Percentiles rank a stretch among this genome's conserved stretches.
Evolutionary conservation across 2,329 filamentous ascomycete genomes (phyloP).

Genomic region (Teratosphaeria destructans): DNA sequence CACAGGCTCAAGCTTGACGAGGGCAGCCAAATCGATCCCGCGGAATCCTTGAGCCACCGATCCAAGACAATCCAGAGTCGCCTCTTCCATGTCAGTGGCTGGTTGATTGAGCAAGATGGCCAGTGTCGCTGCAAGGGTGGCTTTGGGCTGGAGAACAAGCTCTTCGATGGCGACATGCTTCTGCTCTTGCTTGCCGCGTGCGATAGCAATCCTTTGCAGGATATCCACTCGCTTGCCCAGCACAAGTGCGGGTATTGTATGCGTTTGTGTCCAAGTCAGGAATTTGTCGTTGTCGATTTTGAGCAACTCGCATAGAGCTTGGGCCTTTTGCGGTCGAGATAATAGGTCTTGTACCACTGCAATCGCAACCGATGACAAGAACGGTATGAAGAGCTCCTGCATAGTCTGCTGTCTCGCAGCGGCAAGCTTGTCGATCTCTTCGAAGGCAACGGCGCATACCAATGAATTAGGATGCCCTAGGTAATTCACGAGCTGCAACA

Average conservation of each 20-base stretch:
- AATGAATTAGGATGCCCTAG: conserved; percentile 74
- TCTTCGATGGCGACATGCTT: conserved; percentile 45
- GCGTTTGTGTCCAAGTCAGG: conserved; percentile 62
- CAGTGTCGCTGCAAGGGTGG: conserved; percentile 49
- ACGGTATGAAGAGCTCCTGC: conserved; percentile 60
- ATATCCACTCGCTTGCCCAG: conserved; percentile 66
- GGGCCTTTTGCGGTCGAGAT: conserved; percentile 68
- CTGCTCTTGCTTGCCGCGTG: conserved; percentile 32
- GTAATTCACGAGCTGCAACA: conserved; percentile 77
- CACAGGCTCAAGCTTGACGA: conserved; percentile 67
- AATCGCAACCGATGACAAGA: conserved; percentile 78
- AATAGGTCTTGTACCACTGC: conserved; percentile 73
- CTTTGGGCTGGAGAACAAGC: conserved; percentile 45
- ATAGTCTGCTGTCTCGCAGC: conserved; percentile 50
- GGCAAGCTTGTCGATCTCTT: conserved; percentile 67
- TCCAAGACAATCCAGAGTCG: conserved; percentile 57
- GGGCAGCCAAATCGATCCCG: conserved; percentile 51
- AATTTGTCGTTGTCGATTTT: conserved; percentile 66
- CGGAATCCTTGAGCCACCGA: conserved; percentile 62
- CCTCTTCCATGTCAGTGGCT: conserved; percentile 53
- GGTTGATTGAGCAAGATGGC: conserved; percentile 48
- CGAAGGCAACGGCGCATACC: conserved; percentile 70
- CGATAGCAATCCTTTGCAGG: conserved; percentile 69
- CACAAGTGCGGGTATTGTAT: conserved; percentile 80
- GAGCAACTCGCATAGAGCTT: conserved; percentile 70